Evolutionary conservation across 129 eudicot genomes (phyloP), one percentile per base, ranked within the genome.

Genomic region (Flaveria robusta): DNA sequence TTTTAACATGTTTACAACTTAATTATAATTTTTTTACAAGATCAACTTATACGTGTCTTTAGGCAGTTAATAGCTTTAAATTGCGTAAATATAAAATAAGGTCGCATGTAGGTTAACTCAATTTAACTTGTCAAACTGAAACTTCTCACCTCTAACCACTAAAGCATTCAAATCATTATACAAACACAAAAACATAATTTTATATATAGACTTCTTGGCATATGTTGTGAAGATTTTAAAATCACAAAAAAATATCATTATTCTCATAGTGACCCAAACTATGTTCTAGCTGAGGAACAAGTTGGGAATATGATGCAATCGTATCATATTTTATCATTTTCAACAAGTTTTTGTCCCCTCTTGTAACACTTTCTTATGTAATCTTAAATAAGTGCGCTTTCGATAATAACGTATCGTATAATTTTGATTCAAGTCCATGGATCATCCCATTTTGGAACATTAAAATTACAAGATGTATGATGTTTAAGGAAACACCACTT

Each of bases 401-500:
- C 10, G 34, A 58, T 3, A 22, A 58, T 23, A 18, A 54, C 9
- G 0, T 54, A 54, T 18, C 4, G 62, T 9, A 18, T 54, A 7
- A 54, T 6, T 19, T 54, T 8, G 14, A 3, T 54, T 18, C 4
- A 19, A 52, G 19, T 18, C 13, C 60, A 52, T 52, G 26, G 60
- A 52, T 52, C 7, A 10, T 3, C 60, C 39, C 14, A 24, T 39
- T 22, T 19, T 2, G n/a, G 23, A 73, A 41, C 39, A 58, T 22
- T 31, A 15, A 27, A 10, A 27, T 15, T 18, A 31, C 51, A 11
- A 16, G 52, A 43, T 47, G 74, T 9, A 71, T 34, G 12, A 22
- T 71, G 22, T 26, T 63, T 71, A 1, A 49, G 73, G 73, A 52
- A 79, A 71, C 29, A 79, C 50, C 14, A 43, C 24, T 52, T 64